These are phyloP conservation scores for Fusarium setosum DNA, from an alignment of 2,329 filamentous ascomycete species.

Conservation along the genomic window DNA sequence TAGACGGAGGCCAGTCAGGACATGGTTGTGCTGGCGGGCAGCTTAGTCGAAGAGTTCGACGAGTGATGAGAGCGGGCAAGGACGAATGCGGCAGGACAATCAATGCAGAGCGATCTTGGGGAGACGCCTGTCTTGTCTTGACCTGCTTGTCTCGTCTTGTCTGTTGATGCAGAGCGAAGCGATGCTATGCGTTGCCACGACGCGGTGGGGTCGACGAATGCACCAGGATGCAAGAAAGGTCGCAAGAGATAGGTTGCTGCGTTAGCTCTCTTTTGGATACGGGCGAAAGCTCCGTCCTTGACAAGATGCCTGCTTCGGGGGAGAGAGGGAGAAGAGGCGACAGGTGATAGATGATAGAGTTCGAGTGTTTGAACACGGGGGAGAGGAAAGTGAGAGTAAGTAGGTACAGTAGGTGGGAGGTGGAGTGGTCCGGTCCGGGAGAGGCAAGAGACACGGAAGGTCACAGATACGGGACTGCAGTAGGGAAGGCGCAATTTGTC, in stretches of 20 bases:
- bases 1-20: slow-evolving; percentile 22
- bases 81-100: slow-evolving; percentile 9
- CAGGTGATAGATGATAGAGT: slow-evolving; percentile 23
- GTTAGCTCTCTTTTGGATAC: slow-evolving; percentile 26
- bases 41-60: slow-evolving; percentile 6
- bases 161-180: slow-evolving; percentile 21
- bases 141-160: slow-evolving; percentile 13
- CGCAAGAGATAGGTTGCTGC: slow-evolving; percentile 15
- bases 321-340: slow-evolving; percentile 8
- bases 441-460: background rate
- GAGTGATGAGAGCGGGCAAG: background rate
- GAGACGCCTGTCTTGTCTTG: background rate
- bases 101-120: slow-evolving; percentile 7
- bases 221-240: slow-evolving; percentile 38
- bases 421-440: slow-evolving; percentile 10
- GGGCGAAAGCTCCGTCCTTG: slow-evolving; percentile 20
- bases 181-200: slow-evolving; percentile 38
- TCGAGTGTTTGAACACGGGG: background rate
- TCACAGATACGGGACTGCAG: slow-evolving; percentile 2
- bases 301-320: slow-evolving; percentile 14
- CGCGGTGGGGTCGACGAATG: slow-evolving; percentile 38
- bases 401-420: background rate
- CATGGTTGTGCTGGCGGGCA: slow-evolving; percentile 30
- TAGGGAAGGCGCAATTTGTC: background rate
- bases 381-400: slow-evolving; percentile 1